phyloP scores from a whole-genome alignment of 805 yeast genomes.

The Blastobotrys chiropterorum region DNA sequence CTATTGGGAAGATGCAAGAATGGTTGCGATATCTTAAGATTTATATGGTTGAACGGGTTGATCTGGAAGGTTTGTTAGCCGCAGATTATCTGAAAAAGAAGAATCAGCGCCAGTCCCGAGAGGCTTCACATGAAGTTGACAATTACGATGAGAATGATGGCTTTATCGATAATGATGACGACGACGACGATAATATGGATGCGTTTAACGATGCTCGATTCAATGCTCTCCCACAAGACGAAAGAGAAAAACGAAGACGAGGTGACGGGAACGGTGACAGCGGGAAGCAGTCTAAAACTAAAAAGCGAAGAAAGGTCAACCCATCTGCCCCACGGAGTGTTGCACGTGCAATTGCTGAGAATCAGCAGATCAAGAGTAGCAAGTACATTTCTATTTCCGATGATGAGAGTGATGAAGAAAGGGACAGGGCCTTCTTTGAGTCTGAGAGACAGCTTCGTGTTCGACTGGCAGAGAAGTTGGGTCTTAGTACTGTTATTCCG shows the following conservation, averaged over 20 bases:
- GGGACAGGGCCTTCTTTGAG: slow-evolving; percentile 45
- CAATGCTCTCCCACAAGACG: slow-evolving; percentile 21
- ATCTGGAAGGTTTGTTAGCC: slow-evolving; percentile 33
- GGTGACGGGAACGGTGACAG: neutral
- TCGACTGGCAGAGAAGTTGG: neutral
- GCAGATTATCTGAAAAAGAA: slow-evolving; percentile 26
- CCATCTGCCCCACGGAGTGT: neutral
- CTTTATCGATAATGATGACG: slow-evolving; percentile 22
- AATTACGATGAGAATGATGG: slow-evolving; percentile 31
- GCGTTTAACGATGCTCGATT: slow-evolving; percentile 20
- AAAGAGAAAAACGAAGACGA: slow-evolving; percentile 9
- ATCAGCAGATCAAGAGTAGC: slow-evolving; percentile 37
- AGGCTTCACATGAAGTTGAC: neutral
- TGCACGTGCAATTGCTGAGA: neutral
- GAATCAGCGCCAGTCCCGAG: neutral
- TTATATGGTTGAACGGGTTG: slow-evolving; percentile 36
- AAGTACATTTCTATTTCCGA: slow-evolving; percentile 56
- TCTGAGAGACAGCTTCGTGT: slow-evolving; percentile 40
- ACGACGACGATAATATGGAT: slow-evolving; percentile 21
- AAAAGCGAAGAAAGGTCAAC: slow-evolving; percentile 2
- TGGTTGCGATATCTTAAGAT: slow-evolving; percentile 36
- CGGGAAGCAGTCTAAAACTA: slow-evolving; percentile 1
- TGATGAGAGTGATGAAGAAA: slow-evolving; percentile 56
- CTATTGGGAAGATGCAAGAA: slow-evolving; percentile 31
- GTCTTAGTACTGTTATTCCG: neutral